A percentile compares a stretch with the other conserved stretches of the same genome.
These are phyloP conservation scores for Vigna trinervia DNA, from an alignment of 306 rosid genomes.

Conservation along the genomic window DNA sequence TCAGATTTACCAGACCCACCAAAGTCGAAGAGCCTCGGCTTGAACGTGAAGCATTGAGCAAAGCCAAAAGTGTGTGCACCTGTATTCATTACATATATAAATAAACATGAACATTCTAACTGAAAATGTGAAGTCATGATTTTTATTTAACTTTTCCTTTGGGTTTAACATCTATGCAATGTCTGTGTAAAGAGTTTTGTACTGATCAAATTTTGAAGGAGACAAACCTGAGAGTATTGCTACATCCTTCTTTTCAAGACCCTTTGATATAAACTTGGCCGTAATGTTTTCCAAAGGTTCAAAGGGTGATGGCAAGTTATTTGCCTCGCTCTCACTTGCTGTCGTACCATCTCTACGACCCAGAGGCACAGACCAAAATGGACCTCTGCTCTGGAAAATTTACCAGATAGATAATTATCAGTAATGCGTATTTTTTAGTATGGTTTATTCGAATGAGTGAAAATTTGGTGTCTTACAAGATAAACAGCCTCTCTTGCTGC, in stretches of 20 bases:
- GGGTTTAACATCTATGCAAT: too few species aligned
- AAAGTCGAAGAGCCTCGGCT: constrained; percentile 74
- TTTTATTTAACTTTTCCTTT: too few species aligned
- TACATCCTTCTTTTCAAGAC: constrained; percentile 74
- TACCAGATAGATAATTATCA: neutral
- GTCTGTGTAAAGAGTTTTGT: too few species aligned
- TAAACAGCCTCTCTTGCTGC: constrained; percentile 82
- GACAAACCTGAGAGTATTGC: constrained; percentile 81
- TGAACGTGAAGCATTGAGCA: constrained; percentile 89
- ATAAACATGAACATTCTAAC: neutral
- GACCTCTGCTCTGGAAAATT: constrained; percentile 66
- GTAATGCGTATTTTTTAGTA: neutral
- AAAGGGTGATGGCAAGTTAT: constrained; percentile 79
- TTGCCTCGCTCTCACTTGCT: constrained; percentile 65
- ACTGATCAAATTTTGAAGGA: neutral
- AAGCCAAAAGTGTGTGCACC: constrained; percentile 90
- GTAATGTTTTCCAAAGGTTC: constrained; percentile 72
- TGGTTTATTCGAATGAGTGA: neutral
- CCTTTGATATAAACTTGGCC: constrained; percentile 69
- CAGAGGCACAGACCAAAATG: constrained; percentile 70
- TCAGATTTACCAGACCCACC: constrained; percentile 74
- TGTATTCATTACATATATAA: constrained; percentile 20
- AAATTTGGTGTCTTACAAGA: constrained; percentile 58
- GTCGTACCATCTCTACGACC: constrained; percentile 89
- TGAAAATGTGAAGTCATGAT: too few species aligned